Evolutionary conservation across 2,329 filamentous ascomycete genomes (phyloP).

Genomic region (Ophiostoma tasmaniense): DNA sequence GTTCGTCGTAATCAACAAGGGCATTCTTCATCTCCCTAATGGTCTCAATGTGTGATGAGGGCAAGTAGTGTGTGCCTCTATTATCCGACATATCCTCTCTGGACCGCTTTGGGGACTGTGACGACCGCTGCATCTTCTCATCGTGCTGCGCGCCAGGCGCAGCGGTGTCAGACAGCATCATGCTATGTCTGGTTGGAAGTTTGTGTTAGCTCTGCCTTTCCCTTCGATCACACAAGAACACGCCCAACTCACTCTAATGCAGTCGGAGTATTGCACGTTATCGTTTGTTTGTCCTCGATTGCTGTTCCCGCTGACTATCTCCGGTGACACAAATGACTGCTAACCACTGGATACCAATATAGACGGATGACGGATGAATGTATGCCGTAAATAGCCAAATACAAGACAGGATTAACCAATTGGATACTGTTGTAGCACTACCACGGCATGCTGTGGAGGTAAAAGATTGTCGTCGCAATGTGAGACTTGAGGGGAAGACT

Average conservation of each 20-base stretch:
- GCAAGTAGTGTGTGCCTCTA: not conserved
- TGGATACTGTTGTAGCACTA: not conserved
- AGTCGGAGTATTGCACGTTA: not conserved
- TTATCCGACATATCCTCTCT: not conserved
- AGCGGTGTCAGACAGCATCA: not conserved
- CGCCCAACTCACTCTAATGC: not conserved
- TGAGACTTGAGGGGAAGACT: not conserved
- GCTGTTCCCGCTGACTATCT: not conserved
- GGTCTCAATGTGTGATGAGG: not conserved
- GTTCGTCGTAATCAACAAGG: not conserved
- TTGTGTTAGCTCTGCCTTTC: not conserved
- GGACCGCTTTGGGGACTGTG: not conserved
- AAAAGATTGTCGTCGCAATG: not conserved
- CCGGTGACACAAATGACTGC: not conserved
- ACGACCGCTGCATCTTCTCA: constrained; percentile 9
- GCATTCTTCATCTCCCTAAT: not conserved
- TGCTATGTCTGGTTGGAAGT: not conserved
- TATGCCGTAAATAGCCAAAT: not conserved
- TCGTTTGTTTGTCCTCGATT: not conserved
- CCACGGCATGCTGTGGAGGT: not conserved
- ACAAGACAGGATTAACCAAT: not conserved
- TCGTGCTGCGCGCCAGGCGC: not conserved
- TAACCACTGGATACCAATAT: not conserved
- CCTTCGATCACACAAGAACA: too few relatives aligned
- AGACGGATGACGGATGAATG: not conserved